phyloP scores from a whole-genome alignment of 225 moss, liverwort and hornwort species.

The Neckera pumila region DNA sequence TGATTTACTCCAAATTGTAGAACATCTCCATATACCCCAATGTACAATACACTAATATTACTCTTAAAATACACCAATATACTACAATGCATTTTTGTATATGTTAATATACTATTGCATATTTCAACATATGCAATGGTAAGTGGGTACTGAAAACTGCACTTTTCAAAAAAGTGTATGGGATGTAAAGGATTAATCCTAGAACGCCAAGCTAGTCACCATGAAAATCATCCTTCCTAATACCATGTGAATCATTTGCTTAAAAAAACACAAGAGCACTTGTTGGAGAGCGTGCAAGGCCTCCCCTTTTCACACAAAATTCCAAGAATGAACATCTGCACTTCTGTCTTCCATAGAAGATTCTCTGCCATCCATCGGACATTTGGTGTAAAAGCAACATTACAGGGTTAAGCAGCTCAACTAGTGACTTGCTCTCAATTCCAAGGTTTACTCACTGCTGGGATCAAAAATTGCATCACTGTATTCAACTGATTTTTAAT shows the following conservation, averaged over 20 bases:
- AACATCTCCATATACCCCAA: background rate
- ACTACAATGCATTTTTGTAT: background rate
- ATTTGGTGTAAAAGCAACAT: no score
- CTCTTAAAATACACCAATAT: background rate
- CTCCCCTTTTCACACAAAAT: no score
- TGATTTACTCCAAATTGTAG: background rate
- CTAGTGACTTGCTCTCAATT: background rate
- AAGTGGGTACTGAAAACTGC: accelerated
- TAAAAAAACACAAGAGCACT: no score
- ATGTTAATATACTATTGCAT: background rate
- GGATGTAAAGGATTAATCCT: background rate
- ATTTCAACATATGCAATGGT: background rate
- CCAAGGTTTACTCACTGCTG: background rate
- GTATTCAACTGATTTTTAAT: background rate
- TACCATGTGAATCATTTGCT: background rate
- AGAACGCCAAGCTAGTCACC: accelerated
- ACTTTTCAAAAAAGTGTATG: background rate
- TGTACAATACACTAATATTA: background rate
- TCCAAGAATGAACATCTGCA: background rate
- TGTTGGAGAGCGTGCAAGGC: no score
- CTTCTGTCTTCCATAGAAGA: background rate
- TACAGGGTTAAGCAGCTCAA: background rate
- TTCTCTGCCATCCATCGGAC: no score
- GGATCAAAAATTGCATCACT: background rate
- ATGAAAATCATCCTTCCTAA: background rate